Base-by-base conservation (phyloP, 352 stramenopile genomes). In the Pythium phragmitis region DNA sequence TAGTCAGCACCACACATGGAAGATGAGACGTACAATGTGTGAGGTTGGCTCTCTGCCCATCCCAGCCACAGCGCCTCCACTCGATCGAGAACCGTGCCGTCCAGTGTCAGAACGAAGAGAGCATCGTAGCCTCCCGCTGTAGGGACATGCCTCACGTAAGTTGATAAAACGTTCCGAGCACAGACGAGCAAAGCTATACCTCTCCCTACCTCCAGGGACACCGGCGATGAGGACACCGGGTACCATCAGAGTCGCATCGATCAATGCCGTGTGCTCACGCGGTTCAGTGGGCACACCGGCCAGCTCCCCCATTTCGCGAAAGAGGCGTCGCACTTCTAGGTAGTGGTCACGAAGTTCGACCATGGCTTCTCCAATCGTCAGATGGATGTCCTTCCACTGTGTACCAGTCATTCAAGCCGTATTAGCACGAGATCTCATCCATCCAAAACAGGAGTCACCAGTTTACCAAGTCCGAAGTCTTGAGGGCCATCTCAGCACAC, bases 121-220 rank as follows among this genome's bases (percentile, higher is more conserved):
- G 97, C 97, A 72, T 99, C 97, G 63, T 97, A 98, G 36, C 97
- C 97, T 65, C 97, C 97, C 39, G 97, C 97, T 94, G 34, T 4
- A 58, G n/a, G n/a, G 4, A 34, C 19, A 23, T 13, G 12, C 21
- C 21, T 21, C 21, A 56, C 53, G 36, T 7, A 50, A n/a, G 8
- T 34, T 4, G 14, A 7, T n/a, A 12, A 48, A 39, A n/a, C 16
- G 5, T 30, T 13, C 19, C 12, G 45, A 1, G 7, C 7, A 19
- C n/a, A 13, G 19, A 33, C 45, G 13, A 50, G 45, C 45, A 46
- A 50, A 19, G n/a, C 2, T n/a, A 33, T 33, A 7, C 7, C 1
- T 19, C 26, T 54, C 16, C 49, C 3, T 70, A 94, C 85, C 85
- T 53, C 97, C 96, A 59, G 97, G 97, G 12, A 99, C 95, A 39